Conservation (phyloP, 768 basidiomycete species). For the Asterophora lycoperdoides region DNA sequence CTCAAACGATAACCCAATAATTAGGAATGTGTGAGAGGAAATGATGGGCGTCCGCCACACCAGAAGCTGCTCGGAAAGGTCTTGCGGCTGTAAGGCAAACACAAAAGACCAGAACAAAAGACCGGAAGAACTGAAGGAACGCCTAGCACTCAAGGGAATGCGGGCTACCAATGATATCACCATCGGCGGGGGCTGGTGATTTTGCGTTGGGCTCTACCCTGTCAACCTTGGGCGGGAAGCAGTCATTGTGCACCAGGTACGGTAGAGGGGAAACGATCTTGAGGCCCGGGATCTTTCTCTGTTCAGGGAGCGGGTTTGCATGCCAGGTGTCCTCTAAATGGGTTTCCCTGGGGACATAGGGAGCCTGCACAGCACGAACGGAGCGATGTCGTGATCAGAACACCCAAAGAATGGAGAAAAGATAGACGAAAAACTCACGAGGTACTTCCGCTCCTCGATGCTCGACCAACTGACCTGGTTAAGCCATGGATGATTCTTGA, state of each 20-base stretch:
- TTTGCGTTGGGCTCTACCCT: not conserved
- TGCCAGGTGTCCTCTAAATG: constrained; percentile 33
- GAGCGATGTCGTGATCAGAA: constrained; percentile 2
- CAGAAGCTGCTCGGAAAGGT: too few relatives aligned
- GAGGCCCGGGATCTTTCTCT: constrained; percentile 37
- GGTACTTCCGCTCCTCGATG: constrained; percentile 38
- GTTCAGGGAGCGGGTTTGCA: constrained; percentile 31
- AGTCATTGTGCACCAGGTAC: constrained; percentile 34
- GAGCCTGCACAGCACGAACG: constrained; percentile 31
- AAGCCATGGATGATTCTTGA: constrained; percentile 44
- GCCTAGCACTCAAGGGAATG: too few relatives aligned
- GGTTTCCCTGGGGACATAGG: constrained; percentile 30
- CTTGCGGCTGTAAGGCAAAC: too few relatives aligned
- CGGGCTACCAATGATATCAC: too few relatives aligned
- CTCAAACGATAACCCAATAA: too few relatives aligned
- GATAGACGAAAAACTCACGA: constrained; percentile 32
- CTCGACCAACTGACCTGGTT: constrained; percentile 42
- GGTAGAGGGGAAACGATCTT: constrained; percentile 28
- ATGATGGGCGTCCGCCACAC: too few relatives aligned
- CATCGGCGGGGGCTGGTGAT: too few relatives aligned
- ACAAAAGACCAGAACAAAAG: too few relatives aligned
- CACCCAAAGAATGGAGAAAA: not conserved
- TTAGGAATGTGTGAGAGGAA: too few relatives aligned
- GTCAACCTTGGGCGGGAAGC: constrained; percentile 20
- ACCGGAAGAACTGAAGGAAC: too few relatives aligned